Base-by-base conservation (phyloP, 1,139 yeast species). In the Taiozyma onychis region DNA sequence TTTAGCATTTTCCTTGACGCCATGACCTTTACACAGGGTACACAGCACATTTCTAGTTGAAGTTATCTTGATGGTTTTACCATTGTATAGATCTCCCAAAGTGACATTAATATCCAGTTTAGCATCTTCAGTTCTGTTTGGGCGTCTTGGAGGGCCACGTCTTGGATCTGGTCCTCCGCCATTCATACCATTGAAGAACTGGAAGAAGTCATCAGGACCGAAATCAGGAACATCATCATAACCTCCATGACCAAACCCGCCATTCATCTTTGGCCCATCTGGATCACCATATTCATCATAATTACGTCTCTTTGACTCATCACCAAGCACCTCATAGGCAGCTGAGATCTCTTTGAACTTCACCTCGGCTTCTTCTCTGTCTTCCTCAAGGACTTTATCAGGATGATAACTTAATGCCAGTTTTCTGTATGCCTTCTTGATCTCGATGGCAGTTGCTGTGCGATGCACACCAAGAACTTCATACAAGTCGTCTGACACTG, bases 341-440 rank as follows among this genome's bases (percentile, higher is more conserved):
- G 83, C 85, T 14, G 83, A 76, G 49, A 88, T 77, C 60, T 83
- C 88, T 66, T 88, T 88, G 67, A 88, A 88, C 64, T 76, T 79
- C 53, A 77, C 70, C 63, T 88, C 96, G 2, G 91, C 86, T 41
- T 70, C 79, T 27, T 74, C 83, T 49, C 95, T 75, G 1, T 67
- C 64, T 8, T 78, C 81, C 55, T 83, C 90, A 0, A 78, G 67
- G 2, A 79, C 91, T 65, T 88, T 88, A 64, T 88, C 96, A 0
- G 96, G 96, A 65, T 88, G 96, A 62, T 81, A 78, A 51, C 73
- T 71, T 48, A 88, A 73, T 13, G 96, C 96, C 50, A 85, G 74
- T 57, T 79, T 82, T 56, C 90, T 75, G 68, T 86, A 88, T 1
- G 96, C 93, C 66, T 78, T 81, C 58, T 85, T 83, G 62, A 88